These are phyloP conservation scores for Penicillium egyptiacum DNA, from an alignment of 495 filamentous ascomycete genomes.

Conservation along the genomic window DNA sequence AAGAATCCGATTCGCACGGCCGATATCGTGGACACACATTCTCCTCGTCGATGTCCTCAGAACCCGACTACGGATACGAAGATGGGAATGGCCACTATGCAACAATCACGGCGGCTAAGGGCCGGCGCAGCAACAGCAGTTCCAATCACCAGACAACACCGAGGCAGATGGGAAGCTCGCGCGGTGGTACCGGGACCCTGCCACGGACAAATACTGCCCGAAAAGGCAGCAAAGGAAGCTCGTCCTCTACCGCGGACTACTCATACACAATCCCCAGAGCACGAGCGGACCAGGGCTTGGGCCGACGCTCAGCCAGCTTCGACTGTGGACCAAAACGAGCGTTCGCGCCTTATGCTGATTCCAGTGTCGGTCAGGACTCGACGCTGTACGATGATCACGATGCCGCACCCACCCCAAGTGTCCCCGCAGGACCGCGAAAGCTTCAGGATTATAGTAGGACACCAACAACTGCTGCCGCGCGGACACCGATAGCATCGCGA, in stretches of 20 bases:
- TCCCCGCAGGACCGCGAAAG: conserved; percentile 75
- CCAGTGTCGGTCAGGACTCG: conserved; percentile 26
- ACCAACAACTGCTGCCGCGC: conserved; percentile 47
- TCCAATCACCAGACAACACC: conserved; percentile 67
- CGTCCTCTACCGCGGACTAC: conserved; percentile 67
- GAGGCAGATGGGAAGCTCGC: conserved; percentile 62
- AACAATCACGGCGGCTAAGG: conserved; percentile 48
- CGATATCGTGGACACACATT: conserved; percentile 61
- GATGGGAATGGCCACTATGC: conserved; percentile 62
- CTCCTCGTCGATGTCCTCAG: conserved; percentile 72
- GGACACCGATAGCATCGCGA: conserved; percentile 45
- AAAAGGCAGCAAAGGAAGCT: conserved; percentile 73
- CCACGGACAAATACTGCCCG: conserved; percentile 38
- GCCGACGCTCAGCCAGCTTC: conserved; percentile 74
- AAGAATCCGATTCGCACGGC: conserved; percentile 29
- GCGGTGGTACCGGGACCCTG: conserved; percentile 34
- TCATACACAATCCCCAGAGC: conserved; percentile 46
- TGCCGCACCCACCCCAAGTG: conserved; percentile 83
- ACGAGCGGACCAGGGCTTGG: conserved; percentile 53
- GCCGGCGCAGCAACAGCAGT: conserved; percentile 78
- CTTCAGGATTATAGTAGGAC: conserved; percentile 38
- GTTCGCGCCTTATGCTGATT: conserved; percentile 31
- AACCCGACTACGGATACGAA: conserved; percentile 68
- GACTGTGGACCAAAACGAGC: conserved; percentile 57
- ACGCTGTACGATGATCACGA: conserved; percentile 60